A percentile compares a stretch with the other conserved stretches of the same genome.
These are phyloP conservation scores for Ustilago xerochloae DNA, from an alignment of 1,284 basidiomycete species.

Conservation along the genomic window DNA sequence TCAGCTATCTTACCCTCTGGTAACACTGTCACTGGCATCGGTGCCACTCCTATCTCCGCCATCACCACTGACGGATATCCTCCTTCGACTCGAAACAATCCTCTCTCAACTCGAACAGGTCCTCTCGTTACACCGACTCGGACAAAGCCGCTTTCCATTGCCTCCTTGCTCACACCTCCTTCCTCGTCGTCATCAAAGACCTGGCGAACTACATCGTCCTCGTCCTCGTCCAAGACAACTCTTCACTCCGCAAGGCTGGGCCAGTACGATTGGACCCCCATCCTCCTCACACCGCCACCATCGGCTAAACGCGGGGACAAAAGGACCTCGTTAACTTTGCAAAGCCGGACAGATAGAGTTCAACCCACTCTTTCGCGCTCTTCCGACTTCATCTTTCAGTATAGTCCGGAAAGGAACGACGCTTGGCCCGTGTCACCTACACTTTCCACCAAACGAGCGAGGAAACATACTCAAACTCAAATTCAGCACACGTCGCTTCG, in stretches of 20 bases:
- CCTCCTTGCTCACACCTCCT: background rate
- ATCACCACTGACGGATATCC: background rate
- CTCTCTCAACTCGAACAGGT: background rate
- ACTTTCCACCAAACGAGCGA: conserved; percentile 8
- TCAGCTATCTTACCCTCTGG: too few relatives aligned
- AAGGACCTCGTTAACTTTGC: background rate
- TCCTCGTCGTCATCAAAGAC: too few relatives aligned
- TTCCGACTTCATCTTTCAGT: background rate
- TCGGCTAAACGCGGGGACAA: conserved; percentile 3
- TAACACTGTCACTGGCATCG: background rate
- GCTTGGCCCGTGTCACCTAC: conserved; percentile 24
- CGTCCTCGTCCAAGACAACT: background rate
- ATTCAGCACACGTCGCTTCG: background rate
- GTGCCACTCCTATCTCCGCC: background rate
- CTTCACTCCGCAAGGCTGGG: background rate
- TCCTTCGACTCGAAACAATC: background rate
- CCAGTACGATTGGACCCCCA: conserved; percentile 21
- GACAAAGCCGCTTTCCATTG: too few relatives aligned
- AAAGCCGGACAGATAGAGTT: background rate
- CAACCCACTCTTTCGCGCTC: background rate
- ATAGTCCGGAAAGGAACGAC: background rate
- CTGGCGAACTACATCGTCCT: too few relatives aligned
- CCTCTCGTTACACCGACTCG: background rate
- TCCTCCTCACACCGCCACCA: conserved; percentile 21
- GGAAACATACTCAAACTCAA: background rate